Conservation (phyloP, 176 grass and related monocot genomes). For the Zoysia japonica region DNA sequence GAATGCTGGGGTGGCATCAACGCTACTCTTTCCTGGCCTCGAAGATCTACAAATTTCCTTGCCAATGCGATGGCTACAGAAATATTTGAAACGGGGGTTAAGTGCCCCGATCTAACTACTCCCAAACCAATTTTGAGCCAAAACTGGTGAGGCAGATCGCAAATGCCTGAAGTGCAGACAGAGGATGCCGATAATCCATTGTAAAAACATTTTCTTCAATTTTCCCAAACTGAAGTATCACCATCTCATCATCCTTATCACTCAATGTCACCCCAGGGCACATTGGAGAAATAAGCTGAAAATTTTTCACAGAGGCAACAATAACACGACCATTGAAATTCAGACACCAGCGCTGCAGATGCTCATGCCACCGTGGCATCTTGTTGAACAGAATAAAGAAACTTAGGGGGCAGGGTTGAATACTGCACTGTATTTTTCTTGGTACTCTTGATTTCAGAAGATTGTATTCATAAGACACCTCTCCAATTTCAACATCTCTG, state of each 20-base stretch:
- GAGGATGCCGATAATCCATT: slow-evolving; percentile 57
- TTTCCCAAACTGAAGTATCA: slow-evolving; percentile 71
- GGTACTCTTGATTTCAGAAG: slow-evolving; percentile 58
- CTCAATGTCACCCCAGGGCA: background rate
- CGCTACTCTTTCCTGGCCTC: background rate
- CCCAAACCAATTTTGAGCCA: slow-evolving; percentile 55
- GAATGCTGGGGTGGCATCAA: background rate
- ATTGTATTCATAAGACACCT: slow-evolving; percentile 52
- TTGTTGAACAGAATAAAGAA: slow-evolving; percentile 59
- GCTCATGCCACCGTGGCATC: slow-evolving; percentile 58
- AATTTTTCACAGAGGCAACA: slow-evolving; percentile 73
- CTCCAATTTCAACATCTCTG: slow-evolving; percentile 47
- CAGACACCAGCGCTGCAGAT: slow-evolving; percentile 68
- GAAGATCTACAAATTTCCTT: background rate
- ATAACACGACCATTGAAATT: slow-evolving; percentile 63
- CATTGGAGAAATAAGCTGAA: slow-evolving; percentile 51
- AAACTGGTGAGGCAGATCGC: slow-evolving; percentile 71
- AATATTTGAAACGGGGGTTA: background rate
- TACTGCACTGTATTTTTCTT: slow-evolving; percentile 55
- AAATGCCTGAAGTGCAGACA: slow-evolving; percentile 63
- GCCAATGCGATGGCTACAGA: background rate
- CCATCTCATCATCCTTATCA: slow-evolving; percentile 45
- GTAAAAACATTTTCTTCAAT: slow-evolving; percentile 58
- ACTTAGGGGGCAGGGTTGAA: slow-evolving; percentile 2
- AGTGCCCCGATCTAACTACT: slow-evolving; percentile 20